Conservation (phyloP, 345 rosid species). For the Crucihimalaya himalaica region DNA sequence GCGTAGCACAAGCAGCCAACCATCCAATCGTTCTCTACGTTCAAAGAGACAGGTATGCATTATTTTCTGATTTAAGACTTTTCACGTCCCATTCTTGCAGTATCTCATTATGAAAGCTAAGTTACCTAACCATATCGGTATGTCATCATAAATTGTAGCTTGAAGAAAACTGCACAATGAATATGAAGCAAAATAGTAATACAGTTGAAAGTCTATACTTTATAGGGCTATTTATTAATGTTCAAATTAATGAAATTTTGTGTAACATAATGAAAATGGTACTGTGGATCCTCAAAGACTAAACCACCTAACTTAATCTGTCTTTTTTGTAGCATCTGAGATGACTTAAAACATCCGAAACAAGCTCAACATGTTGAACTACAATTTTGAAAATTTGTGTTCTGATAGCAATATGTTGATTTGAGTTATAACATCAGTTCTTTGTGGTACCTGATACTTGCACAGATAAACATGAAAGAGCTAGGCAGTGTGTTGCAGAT, state of each 20-base stretch:
- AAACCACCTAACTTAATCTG: background rate
- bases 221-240: background rate
- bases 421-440: conserved; percentile 8
- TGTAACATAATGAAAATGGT: background rate
- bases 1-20: conserved; percentile 31
- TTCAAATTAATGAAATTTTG: background rate
- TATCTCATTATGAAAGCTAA: conserved; percentile 6
- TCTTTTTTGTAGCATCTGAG: background rate
- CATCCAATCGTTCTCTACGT: conserved; percentile 39
- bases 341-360: background rate
- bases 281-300: background rate
- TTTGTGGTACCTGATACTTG: conserved; percentile 6
- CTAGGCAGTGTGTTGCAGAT: conserved; percentile 42
- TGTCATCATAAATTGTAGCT: background rate
- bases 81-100: background rate
- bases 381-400: background rate
- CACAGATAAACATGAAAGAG: conserved; percentile 39
- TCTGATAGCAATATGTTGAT: background rate
- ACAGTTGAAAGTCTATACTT: background rate
- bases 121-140: conserved; percentile 2
- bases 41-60: conserved; percentile 57
- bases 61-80: background rate
- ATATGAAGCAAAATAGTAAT: background rate
- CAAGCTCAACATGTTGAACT: background rate
- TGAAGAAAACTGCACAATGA: background rate